These are phyloP conservation scores for Xerocomus brunneocitrinus DNA, from an alignment of 768 basidiomycete species.

Conservation along the genomic window DNA sequence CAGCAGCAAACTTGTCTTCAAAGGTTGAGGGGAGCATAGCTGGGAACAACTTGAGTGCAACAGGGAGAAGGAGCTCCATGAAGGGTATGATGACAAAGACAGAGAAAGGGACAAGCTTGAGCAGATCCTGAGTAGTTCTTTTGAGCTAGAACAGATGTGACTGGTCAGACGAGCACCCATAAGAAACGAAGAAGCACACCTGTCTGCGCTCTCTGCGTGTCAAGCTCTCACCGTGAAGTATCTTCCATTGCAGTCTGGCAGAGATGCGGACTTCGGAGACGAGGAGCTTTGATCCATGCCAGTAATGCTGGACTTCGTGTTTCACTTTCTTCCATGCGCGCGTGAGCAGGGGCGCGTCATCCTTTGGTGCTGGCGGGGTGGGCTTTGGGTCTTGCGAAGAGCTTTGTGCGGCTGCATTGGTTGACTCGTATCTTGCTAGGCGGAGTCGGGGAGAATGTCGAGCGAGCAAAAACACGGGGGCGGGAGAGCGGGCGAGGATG, in stretches of 20 bases:
- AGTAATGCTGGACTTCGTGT: slow-evolving; percentile 94
- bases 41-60: slow-evolving; percentile 95
- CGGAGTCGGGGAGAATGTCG: slow-evolving; percentile 26
- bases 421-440: slow-evolving; percentile 14
- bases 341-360: slow-evolving; percentile 44
- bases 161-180: slow-evolving; percentile 2
- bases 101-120: slow-evolving; percentile 91
- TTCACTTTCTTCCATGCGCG: slow-evolving; percentile 91
- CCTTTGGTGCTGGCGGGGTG: slow-evolving; percentile 45
- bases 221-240: slow-evolving; percentile 84
- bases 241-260: slow-evolving; percentile 81
- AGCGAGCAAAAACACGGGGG: slow-evolving; percentile 21
- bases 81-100: slow-evolving; percentile 95
- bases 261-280: slow-evolving; percentile 94
- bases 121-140: slow-evolving; percentile 88
- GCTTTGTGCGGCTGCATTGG: slow-evolving; percentile 17
- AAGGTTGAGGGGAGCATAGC: slow-evolving; percentile 99
- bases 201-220: slow-evolving; percentile 93
- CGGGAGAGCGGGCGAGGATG: slow-evolving; percentile 14
- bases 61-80: slow-evolving; percentile 95
- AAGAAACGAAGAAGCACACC: slow-evolving; percentile 38
- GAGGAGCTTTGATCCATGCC: slow-evolving; percentile 92
- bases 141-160: slow-evolving; percentile 52
- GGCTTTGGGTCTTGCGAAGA: slow-evolving; percentile 41
- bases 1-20: slow-evolving; percentile 94